Conservation (phyloP, 2,329 filamentous ascomycete species). For the Penicillium janthinellum region DNA sequence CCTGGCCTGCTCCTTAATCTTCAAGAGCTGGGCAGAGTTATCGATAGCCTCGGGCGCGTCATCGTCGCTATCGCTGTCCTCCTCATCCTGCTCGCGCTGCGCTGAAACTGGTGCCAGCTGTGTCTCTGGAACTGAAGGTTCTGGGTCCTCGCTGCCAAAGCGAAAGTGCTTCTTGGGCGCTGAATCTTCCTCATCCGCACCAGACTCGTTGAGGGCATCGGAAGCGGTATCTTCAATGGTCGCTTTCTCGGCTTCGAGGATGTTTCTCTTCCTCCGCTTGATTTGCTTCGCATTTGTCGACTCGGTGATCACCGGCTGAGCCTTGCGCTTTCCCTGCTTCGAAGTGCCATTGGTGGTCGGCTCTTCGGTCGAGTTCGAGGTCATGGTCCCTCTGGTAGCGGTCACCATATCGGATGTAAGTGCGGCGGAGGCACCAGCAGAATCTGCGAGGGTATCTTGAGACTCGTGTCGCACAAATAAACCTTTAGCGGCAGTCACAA, state of each 20-base stretch:
- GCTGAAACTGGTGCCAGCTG: constrained; percentile 24
- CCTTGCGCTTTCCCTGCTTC: constrained; percentile 40
- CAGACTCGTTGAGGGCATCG: constrained; percentile 13
- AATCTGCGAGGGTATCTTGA: constrained; percentile 18
- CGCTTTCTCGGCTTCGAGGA: constrained; percentile 23
- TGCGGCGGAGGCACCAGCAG: constrained; percentile 17
- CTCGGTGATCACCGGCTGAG: constrained; percentile 22
- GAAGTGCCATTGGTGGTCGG: constrained; percentile 15
- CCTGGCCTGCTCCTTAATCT: constrained; percentile 43
- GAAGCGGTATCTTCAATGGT: constrained; percentile 16
- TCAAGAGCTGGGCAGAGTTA: constrained; percentile 42
- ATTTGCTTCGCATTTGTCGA: constrained; percentile 31
- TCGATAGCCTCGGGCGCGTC: constrained; percentile 47
- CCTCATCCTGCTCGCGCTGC: constrained; percentile 26
- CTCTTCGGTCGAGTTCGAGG: constrained; percentile 19
- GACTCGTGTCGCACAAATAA: constrained; percentile 40
- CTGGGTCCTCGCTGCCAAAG: constrained; percentile 47
- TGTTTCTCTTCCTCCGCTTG: constrained; percentile 39
- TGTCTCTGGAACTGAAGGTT: constrained; percentile 17
- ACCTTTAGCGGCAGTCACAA: constrained; percentile 47
- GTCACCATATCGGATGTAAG: constrained; percentile 38
- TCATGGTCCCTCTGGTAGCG: constrained; percentile 33
- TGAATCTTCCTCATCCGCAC: constrained; percentile 18
- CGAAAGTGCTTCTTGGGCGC: constrained; percentile 37
- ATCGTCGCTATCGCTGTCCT: constrained; percentile 37